Evolutionary conservation across 2,329 filamentous ascomycete genomes (phyloP), one percentile per base, ranked within the genome.

Genomic region (Samsoniella hepiali): DNA sequence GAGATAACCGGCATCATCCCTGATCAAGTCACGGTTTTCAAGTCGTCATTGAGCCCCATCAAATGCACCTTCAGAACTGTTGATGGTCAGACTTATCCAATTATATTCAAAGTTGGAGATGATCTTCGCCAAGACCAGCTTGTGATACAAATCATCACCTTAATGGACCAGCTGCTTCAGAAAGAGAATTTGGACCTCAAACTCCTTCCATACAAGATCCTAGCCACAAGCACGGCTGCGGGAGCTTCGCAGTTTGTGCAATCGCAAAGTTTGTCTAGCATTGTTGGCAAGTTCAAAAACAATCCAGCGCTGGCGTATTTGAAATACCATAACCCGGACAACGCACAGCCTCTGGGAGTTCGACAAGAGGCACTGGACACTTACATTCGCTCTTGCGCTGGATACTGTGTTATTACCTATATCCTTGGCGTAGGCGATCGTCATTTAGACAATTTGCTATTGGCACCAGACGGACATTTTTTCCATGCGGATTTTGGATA

Each of bases 401-500:
- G 95, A 40, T 99, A 99, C 77, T 98, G 95, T 75, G 95, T 99
- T 15, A 97, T 99, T 69, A 99, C 96, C 0, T 99, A 99, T 75
- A 91, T 99, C 17, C 85, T 99, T 13, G 96, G 95, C 38, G 95
- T 99, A 3, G 95, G 95, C 27, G 95, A 99, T 74, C 88, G 95
- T 1, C 95, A 99, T 76, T 84, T 98, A 2, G 95, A 99, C 74
- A 99, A 99, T 71, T 85, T 99, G 1, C 87, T 99, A 32, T 86
- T 99, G 5, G 87, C 93, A 0, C 93, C 95, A 1, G 90, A 93
- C 68, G 95, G 88, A 0, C 92, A 96, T 76, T 99, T 99, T 81
- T 97, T 99, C 83, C 95, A 99, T 74, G 93, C 94, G 36, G 95
- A 99, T 75, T 99, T 99, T 71, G 95, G 96, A 49, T 99, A 96